A percentile compares a stretch with the other conserved stretches of the same genome.
Conservation (phyloP, 768 basidiomycete species). For the Phanerochaete carnosa region DNA sequence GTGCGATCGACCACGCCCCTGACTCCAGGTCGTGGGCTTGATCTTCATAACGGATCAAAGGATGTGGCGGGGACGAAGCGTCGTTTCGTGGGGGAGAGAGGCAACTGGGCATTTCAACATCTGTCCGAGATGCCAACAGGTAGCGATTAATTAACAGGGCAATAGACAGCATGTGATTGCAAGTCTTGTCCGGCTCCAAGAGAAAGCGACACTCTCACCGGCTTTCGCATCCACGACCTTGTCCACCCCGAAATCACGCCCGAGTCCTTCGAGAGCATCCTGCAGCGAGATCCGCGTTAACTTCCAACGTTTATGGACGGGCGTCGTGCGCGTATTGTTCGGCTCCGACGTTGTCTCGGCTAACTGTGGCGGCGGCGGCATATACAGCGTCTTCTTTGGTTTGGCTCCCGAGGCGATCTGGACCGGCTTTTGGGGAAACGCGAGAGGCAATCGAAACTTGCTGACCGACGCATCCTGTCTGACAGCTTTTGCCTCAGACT, state of each 20-base stretch:
- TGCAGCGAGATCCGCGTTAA: slow-evolving; percentile 6
- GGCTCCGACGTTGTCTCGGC: neutral
- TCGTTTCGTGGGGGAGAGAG: neutral
- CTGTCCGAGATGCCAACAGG: neutral
- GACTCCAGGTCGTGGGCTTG: neutral
- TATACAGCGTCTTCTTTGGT: neutral
- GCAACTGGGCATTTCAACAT: neutral
- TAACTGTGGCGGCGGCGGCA: neutral
- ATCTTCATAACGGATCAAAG: slow-evolving; percentile 6
- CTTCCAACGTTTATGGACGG: slow-evolving; percentile 1
- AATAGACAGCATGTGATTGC: neutral
- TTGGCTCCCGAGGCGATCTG: neutral
- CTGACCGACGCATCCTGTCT: neutral
- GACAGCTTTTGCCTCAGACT: neutral
- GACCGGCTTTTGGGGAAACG: neutral
- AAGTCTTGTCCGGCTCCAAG: neutral
- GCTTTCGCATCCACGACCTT: neutral
- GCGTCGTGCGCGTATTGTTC: neutral
- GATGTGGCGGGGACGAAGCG: slow-evolving; percentile 4
- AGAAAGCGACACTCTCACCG: neutral
- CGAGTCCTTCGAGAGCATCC: neutral
- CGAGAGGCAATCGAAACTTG: slow-evolving; percentile 1
- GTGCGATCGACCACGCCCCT: neutral
- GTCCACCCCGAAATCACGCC: neutral
- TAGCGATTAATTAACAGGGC: neutral